Percentiles rank a stretch among this genome's conserved stretches.
Evolutionary conservation across 108 stramenopile species (phyloP).

Genomic region (Cylindrotheca closterium): DNA sequence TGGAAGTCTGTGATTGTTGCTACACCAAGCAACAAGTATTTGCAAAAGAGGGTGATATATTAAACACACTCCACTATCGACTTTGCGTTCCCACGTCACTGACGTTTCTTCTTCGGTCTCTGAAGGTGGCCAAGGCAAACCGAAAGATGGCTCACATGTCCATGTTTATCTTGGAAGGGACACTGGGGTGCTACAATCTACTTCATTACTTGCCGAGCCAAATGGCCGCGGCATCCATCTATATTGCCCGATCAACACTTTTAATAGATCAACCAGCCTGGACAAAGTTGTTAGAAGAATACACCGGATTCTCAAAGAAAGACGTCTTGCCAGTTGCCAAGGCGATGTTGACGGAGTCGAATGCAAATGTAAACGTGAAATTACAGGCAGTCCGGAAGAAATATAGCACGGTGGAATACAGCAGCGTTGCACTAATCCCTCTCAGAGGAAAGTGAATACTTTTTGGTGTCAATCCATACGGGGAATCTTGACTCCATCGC

Average conservation of each 20-base stretch:
- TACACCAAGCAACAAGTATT: slow-evolving; percentile 51
- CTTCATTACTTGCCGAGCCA: slow-evolving; percentile 78
- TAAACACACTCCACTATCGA: slow-evolving; percentile 78
- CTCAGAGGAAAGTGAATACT: too few relatives aligned
- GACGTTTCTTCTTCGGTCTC: slow-evolving; percentile 88
- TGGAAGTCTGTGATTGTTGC: slow-evolving; percentile 79
- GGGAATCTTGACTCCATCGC: too few relatives aligned
- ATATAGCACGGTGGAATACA: slow-evolving; percentile 59
- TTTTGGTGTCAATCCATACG: too few relatives aligned
- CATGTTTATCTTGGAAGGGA: slow-evolving; percentile 87
- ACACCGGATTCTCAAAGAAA: slow-evolving; percentile 77
- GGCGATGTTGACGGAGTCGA: slow-evolving; percentile 45
- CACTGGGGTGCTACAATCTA: slow-evolving; percentile 78
- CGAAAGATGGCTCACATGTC: slow-evolving; percentile 82
- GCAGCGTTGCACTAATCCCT: slow-evolving; percentile 51
- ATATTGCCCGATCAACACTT: slow-evolving; percentile 76
- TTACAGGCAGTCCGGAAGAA: slow-evolving; percentile 73
- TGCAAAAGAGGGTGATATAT: slow-evolving; percentile 70
- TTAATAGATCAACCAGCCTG: slow-evolving; percentile 63
- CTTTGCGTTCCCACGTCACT: slow-evolving; percentile 89
- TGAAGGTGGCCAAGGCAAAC: slow-evolving; percentile 92
- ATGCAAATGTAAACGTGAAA: slow-evolving; percentile 28
- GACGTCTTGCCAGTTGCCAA: slow-evolving; percentile 73
- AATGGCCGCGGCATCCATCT: slow-evolving; percentile 88
- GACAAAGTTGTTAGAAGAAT: slow-evolving; percentile 84